A percentile compares a stretch with the other conserved stretches of the same genome.
Evolutionary conservation across 129 eudicot genomes (phyloP).

Genomic region (Artemisia tridentata): DNA sequence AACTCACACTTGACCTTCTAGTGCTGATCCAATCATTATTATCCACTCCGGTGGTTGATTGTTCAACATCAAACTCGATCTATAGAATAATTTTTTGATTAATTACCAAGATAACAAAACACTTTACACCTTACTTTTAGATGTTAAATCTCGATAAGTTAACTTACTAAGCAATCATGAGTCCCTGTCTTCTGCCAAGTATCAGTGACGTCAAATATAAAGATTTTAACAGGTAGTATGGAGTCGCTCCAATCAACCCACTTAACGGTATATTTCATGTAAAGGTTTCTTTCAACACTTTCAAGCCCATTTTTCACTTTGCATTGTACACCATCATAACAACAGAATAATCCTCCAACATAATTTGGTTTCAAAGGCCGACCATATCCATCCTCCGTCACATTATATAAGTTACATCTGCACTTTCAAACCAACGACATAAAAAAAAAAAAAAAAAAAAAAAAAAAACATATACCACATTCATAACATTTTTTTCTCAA

Average conservation of each 20-base stretch:
- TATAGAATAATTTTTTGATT: conserved; percentile 16
- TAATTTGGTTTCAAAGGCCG: conserved; percentile 43
- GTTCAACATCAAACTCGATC: conserved; percentile 59
- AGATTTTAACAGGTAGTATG: conserved; percentile 58
- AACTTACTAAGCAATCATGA: conserved; percentile 58
- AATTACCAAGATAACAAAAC: conserved; percentile 11
- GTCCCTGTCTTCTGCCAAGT: conserved; percentile 44
- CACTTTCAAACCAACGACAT: background rate
- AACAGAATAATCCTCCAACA: conserved; percentile 65
- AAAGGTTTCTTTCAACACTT: conserved; percentile 42
- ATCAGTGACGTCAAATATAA: conserved; percentile 73
- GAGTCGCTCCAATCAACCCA: conserved; percentile 68
- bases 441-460: background rate
- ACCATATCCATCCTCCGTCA: conserved; percentile 44
- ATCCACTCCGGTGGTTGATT: conserved; percentile 40
- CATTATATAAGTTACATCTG: conserved; percentile 51
- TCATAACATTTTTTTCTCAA: background rate
- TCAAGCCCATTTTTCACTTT: conserved; percentile 32
- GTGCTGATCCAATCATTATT: conserved; percentile 36
- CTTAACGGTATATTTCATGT: conserved; percentile 64
- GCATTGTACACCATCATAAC: conserved; percentile 51
- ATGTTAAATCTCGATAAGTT: background rate
- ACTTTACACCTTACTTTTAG: background rate
- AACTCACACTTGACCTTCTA: conserved; percentile 36
- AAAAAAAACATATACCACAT: conserved; percentile 19